Evolutionary conservation across 768 basidiomycete genomes (phyloP), one percentile per base, ranked within the genome.

Genomic region (Amanita exitialis): DNA sequence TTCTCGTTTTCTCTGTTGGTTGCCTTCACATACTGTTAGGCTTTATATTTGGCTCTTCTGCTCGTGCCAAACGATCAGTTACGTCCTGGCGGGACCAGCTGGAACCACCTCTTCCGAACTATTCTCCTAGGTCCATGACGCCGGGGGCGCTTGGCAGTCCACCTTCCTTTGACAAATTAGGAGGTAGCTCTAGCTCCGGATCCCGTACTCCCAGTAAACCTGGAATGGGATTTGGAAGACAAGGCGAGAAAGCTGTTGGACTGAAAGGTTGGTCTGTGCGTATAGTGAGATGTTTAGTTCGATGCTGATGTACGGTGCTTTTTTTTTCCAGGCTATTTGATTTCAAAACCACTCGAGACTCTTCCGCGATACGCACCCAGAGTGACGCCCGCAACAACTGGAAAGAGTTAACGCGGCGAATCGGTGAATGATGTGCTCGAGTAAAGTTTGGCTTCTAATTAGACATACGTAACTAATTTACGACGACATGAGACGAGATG

Each of bases 1-100:
- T 94, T 75, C 83, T 95, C 73, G 78, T 95, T 54, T 95, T 95
- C 71, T 77, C 90, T 47, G 61, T 95, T 52, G 92, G 91, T n/a
- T 91, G 89, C 66, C 66, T 95, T 50, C 91, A 95, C 70, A 81
- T 91, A 57, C 64, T 91, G 53, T 72, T 82, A 54, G 86, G 86
- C 37, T 76, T 89, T 57, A 76, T 85, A 62, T 87, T 82, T 74
- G 79, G 82, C 50, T 72, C 75, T 57, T 72, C 70, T 1, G 80
- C 78, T 52, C 84, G 82, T 57, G 53, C 66, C 16, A 81, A 79
- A 57, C 78, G 84, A 16, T 82, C 79, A 51, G 66, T 89, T 58
- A 79, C 70, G 15, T 70, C 75, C 15, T 88, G 84, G 85, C 74
- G 78, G 53, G 74, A 73, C 9, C 71, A 76, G 15, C 64, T 70